A percentile compares a stretch with the other conserved stretches of the same genome.
These are phyloP conservation scores for Conticribra guillardii DNA, from an alignment of 108 stramenopile species.

Conservation along the genomic window DNA sequence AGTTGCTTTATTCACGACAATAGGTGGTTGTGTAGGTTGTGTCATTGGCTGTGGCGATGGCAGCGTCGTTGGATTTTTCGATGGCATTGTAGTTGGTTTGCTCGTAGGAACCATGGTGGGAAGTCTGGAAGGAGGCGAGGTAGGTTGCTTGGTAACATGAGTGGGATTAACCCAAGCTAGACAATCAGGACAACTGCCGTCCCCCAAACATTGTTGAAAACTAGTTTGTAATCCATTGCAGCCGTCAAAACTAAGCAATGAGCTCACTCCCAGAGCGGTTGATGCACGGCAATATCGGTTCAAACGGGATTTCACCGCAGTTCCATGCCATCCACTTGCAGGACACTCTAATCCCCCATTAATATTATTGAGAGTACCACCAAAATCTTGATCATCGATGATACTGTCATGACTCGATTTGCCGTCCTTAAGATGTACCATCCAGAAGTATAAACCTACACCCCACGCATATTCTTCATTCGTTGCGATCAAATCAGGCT, in stretches of 20 bases:
- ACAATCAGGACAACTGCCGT: neutral
- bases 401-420: slow-evolving; percentile 6
- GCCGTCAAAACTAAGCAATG: slow-evolving; percentile 2
- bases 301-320: slow-evolving; percentile 1
- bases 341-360: slow-evolving; percentile 23
- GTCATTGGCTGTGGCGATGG: neutral
- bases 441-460: slow-evolving; percentile 5
- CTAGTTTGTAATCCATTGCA: neutral
- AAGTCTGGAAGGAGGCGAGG: neutral
- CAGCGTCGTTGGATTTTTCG: neutral
- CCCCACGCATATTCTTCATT: slow-evolving; percentile 6
- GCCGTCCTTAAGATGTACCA: neutral
- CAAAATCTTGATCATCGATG: neutral
- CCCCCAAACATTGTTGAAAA: neutral
- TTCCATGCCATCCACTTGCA: neutral
- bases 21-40: neutral
- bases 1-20: neutral
- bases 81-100: neutral
- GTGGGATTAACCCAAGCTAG: neutral
- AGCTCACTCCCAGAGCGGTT: neutral
- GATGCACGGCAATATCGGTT: slow-evolving; percentile 6
- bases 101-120: neutral
- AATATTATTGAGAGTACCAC: slow-evolving; percentile 13
- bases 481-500: slow-evolving; percentile 15
- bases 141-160: neutral